Evolutionary conservation across 2,329 filamentous ascomycete species (phyloP).

Genomic region (Mycosphaerelloides madeirae): DNA sequence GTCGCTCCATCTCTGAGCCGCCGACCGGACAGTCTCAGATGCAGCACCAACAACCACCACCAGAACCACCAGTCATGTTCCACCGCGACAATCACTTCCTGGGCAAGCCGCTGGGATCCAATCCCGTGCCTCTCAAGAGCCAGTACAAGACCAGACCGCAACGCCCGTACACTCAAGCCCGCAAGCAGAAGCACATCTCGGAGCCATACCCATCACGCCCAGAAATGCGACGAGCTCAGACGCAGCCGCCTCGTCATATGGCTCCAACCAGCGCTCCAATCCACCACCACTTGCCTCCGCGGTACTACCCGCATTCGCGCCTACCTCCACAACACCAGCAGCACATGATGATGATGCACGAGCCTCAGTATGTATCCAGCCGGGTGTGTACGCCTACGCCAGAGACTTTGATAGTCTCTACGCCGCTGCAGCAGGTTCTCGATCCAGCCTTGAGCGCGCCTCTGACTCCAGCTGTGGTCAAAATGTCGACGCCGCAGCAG

Average conservation of each 20-base stretch:
- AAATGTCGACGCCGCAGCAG: not conserved
- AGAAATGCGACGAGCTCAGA: conserved; percentile 9
- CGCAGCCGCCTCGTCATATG: conserved; percentile 11
- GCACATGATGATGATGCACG: conserved; percentile 5
- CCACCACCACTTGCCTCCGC: conserved; percentile 2
- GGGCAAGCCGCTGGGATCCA: conserved; percentile 8
- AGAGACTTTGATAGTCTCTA: conserved; percentile 2
- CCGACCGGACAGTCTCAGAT: conserved; percentile 10
- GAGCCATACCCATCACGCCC: conserved; percentile 6
- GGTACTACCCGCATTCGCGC: conserved; percentile 6
- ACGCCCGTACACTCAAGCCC: conserved; percentile 13
- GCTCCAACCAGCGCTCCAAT: conserved; percentile 18
- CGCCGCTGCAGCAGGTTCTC: conserved; percentile 7
- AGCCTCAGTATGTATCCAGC: conserved; percentile 11
- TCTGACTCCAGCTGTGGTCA: conserved; percentile 2
- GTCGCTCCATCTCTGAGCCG: conserved; percentile 26
- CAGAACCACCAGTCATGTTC: conserved; percentile 16
- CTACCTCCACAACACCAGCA: not conserved
- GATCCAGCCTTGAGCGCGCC: conserved; percentile 15
- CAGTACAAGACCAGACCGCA: conserved; percentile 11
- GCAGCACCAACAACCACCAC: not conserved
- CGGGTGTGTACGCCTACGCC: conserved; percentile 22
- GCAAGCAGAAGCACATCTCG: conserved; percentile 1
- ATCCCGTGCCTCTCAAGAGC: conserved; percentile 12
- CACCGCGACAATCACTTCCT: conserved; percentile 23